These are phyloP conservation scores for Aspergillus clavatus DNA, from an alignment of 2,329 filamentous ascomycete species.

Conservation along the genomic window DNA sequence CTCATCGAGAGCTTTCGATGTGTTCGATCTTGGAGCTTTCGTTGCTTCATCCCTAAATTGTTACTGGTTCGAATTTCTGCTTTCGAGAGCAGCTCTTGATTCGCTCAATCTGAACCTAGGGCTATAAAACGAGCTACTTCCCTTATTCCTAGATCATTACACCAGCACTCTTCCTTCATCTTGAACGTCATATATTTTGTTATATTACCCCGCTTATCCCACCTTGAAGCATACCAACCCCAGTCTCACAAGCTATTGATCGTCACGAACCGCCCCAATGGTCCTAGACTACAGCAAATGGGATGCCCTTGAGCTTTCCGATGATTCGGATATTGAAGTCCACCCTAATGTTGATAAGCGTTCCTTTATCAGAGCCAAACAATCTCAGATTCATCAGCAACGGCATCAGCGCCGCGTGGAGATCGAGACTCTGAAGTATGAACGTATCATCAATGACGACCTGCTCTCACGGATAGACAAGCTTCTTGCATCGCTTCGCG, in stretches of 20 bases:
- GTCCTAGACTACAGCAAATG: constrained; percentile 62
- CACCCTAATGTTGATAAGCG: constrained; percentile 98
- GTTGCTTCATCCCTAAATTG: not conserved
- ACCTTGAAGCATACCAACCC: constrained; percentile 10
- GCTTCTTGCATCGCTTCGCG: constrained; percentile 68
- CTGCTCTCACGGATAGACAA: constrained; percentile 77
- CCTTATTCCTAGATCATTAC: not conserved
- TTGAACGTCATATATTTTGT: constrained; percentile 1
- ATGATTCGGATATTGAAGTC: constrained; percentile 96
- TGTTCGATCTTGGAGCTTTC: constrained; percentile 7
- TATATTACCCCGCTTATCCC: constrained; percentile 15
- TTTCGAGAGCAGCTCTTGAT: not conserved
- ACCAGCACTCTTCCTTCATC: not conserved
- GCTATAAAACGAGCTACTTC: not conserved
- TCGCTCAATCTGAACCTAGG: not conserved
- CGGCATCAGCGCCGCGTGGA: constrained; percentile 78
- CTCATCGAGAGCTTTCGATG: constrained; percentile 31
- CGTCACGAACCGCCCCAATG: constrained; percentile 32
- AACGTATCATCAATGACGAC: constrained; percentile 83
- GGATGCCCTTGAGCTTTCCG: constrained; percentile 89
- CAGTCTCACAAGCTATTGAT: constrained; percentile 16
- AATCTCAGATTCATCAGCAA: constrained; percentile 92
- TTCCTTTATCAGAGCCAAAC: constrained; percentile 97
- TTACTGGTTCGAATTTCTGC: not conserved
- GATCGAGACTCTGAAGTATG: constrained; percentile 89